Evolutionary conservation across 192 early-diverging fungal genomes (phyloP), one percentile per base, ranked within the genome.

Genomic region (Backusella parvicylindrica): DNA sequence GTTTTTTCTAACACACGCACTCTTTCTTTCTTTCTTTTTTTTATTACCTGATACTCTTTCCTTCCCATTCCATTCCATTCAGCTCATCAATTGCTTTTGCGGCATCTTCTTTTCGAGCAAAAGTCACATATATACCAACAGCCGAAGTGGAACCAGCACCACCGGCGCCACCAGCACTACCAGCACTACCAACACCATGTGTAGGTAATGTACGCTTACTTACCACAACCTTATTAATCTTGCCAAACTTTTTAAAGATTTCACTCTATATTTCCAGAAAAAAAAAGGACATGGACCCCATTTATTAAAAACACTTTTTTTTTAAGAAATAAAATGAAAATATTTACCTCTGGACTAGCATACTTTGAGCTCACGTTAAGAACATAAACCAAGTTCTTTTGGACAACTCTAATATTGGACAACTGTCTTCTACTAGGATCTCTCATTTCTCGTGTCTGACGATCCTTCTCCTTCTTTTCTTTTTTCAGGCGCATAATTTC

Each of bases 221-320:
- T 68, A 99, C 89, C 13, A 97, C 93, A n/a, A 98, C 90, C 77
- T 95, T 93, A 70, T 89, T 87, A 71, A 99, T 96, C 77, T 96
- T 97, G 65, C 98, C 98, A 83, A 95, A 99, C 83, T 99, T 96
- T 16, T 97, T 97, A 90, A 99, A 99, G 79, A 97, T 97, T 32
- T 99, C 96, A 65, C 91, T 87, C 73, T 71, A 79, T 6, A 64
- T n/a, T 1, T 40, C 60, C 15, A 36, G 33, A 26, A 30, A 70
- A 64, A 37, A 26, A 31, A 88, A 82, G 47, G 87, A 91, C 75
- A 90, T 86, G 68, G 91, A 87, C 56, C 93, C 90, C 69, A 92
- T 87, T 76, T 98, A 91, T 93, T 75, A 90, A 86, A 82, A 96
- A 93, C 32, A 92, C 83, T 78, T 96, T 95, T 76, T 93, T 95